These are phyloP conservation scores for Orbilia oligospora DNA, from an alignment of 2,329 filamentous ascomycete species.

Conservation along the genomic window DNA sequence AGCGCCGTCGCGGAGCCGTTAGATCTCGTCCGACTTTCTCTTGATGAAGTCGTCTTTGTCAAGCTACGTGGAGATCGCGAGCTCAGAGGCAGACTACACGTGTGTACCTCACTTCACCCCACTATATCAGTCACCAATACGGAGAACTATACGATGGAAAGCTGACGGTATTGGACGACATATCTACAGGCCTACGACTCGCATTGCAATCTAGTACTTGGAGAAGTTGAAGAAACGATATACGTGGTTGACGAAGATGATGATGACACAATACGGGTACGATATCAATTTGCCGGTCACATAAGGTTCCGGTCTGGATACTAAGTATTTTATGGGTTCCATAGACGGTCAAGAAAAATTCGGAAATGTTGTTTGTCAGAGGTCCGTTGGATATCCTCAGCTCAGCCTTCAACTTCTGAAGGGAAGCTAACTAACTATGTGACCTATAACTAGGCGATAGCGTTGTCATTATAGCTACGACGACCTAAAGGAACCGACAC, in stretches of 20 bases:
- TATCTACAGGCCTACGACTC: constrained; percentile 89
- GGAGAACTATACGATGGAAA: constrained; percentile 1
- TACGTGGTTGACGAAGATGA: constrained; percentile 89
- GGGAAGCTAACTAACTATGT: constrained; percentile 36
- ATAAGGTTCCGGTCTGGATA: neutral
- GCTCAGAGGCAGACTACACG: constrained; percentile 93
- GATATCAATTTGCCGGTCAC: constrained; percentile 61
- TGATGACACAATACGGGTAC: constrained; percentile 80
- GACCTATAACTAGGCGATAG: constrained; percentile 74
- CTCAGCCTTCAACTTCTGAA: constrained; percentile 64
- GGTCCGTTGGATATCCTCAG: constrained; percentile 71
- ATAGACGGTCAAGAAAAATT: constrained; percentile 94
- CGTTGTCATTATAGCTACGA: constrained; percentile 77
- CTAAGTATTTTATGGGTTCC: constrained; percentile 3
- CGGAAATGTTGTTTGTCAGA: constrained; percentile 98
- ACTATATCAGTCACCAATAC: neutral
- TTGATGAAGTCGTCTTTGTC: constrained; percentile 97
- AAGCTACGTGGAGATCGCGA: constrained; percentile 96
- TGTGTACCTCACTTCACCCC: constrained; percentile 70
- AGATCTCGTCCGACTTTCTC: constrained; percentile 91
- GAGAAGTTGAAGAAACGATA: constrained; percentile 97
- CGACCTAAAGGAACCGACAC: constrained; percentile 26
- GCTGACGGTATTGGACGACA: constrained; percentile 16
- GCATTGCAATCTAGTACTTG: constrained; percentile 96
- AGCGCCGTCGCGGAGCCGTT: constrained; percentile 88